These are phyloP conservation scores for Daedaleopsis sinensis DNA, from an alignment of 768 basidiomycete genomes.

Conservation along the genomic window DNA sequence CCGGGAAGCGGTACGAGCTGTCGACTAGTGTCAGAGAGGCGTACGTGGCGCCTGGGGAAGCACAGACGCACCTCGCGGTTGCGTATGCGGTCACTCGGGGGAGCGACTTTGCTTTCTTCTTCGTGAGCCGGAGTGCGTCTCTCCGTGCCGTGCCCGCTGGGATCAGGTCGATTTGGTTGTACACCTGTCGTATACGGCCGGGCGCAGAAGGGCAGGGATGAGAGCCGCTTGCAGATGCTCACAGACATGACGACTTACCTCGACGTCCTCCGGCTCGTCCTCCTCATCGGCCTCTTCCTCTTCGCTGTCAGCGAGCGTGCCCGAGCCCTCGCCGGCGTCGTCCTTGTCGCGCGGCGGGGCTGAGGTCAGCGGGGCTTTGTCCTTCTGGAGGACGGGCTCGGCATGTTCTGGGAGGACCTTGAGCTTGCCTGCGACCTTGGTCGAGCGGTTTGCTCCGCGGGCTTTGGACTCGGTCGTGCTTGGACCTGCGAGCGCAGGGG, in stretches of 20 bases:
- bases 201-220: background rate
- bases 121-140: conserved; percentile 88
- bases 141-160: conserved; percentile 92
- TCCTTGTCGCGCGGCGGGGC: conserved; percentile 24
- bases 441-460: conserved; percentile 76
- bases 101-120: conserved; percentile 90
- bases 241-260: conserved; percentile 54
- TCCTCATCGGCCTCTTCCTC: conserved; percentile 67
- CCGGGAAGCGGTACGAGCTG: conserved; percentile 88
- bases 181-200: conserved; percentile 58
- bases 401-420: conserved; percentile 89
- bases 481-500: background rate
- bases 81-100: conserved; percentile 97
- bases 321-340: conserved; percentile 31
- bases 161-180: conserved; percentile 91
- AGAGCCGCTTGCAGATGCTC: background rate
- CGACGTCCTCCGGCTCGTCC: conserved; percentile 62
- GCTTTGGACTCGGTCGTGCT: conserved; percentile 50
- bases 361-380: conserved; percentile 16
- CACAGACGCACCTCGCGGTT: conserved; percentile 73
- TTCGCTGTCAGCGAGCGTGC: conserved; percentile 56
- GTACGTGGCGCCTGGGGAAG: background rate
- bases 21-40: conserved; percentile 2
- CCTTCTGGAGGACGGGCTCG: conserved; percentile 43
- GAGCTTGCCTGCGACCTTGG: conserved; percentile 82